These are phyloP conservation scores for Phytophthora boehmeriae DNA, from an alignment of 352 stramenopile genomes.

Conservation along the genomic window DNA sequence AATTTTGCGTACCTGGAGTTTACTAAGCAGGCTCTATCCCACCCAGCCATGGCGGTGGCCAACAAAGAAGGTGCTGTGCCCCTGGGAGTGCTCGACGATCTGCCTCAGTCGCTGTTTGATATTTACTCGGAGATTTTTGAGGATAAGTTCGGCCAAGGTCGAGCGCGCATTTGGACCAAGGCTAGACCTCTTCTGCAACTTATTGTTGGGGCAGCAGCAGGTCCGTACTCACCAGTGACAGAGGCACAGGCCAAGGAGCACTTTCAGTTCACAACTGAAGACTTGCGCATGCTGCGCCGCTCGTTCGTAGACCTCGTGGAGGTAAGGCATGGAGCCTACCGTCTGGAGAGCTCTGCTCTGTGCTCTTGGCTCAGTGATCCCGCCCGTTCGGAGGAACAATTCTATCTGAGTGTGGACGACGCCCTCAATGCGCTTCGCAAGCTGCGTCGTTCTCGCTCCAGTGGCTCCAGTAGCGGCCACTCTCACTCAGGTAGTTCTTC, in stretches of 20 bases:
- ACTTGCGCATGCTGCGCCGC: slow-evolving; percentile 71
- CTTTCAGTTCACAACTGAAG: slow-evolving; percentile 60
- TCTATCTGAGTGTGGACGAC: slow-evolving; percentile 63
- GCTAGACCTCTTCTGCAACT: slow-evolving; percentile 73
- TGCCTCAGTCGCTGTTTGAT: slow-evolving; percentile 81
- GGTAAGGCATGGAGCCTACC: slow-evolving; percentile 69
- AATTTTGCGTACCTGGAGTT: slow-evolving; percentile 87
- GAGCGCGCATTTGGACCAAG: slow-evolving; percentile 79
- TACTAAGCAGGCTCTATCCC: slow-evolving; percentile 73
- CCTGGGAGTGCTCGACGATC: slow-evolving; percentile 68
- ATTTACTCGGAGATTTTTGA: slow-evolving; percentile 89
- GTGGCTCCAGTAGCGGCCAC: slow-evolving; percentile 15
- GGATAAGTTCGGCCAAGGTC: slow-evolving; percentile 85
- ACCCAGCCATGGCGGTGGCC: slow-evolving; percentile 51
- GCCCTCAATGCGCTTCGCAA: slow-evolving; percentile 51
- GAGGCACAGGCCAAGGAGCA: slow-evolving; percentile 70
- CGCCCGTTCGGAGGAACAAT: slow-evolving; percentile 59
- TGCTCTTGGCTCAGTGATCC: slow-evolving; percentile 73
- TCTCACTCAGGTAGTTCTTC: slow-evolving; percentile 29
- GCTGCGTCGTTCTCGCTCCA: slow-evolving; percentile 32
- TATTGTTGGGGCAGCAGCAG: slow-evolving; percentile 68
- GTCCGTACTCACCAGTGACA: slow-evolving; percentile 74
- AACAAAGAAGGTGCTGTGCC: slow-evolving; percentile 56
- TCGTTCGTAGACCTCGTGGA: slow-evolving; percentile 79
- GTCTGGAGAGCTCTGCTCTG: slow-evolving; percentile 71